Evolutionary conservation across 2,329 filamentous ascomycete genomes (phyloP).

Genomic region (Fusarium lateritium): DNA sequence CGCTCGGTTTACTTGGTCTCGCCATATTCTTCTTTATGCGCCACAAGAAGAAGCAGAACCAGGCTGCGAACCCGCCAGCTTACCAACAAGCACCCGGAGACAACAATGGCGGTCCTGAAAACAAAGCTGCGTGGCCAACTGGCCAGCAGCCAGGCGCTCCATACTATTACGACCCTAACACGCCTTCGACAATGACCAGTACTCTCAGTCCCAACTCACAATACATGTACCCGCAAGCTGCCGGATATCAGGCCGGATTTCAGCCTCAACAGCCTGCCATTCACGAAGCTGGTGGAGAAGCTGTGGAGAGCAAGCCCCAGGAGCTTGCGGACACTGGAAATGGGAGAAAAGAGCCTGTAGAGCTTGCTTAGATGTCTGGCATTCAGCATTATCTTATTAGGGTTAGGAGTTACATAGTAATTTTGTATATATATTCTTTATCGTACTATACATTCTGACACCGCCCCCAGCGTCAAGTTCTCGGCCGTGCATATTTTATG

Average conservation of each 20-base stretch:
- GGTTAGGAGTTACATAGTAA: neutral
- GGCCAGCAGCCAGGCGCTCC: conserved; percentile 8
- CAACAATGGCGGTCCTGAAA: neutral
- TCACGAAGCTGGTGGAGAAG: conserved; percentile 26
- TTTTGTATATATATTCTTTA: neutral
- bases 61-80: neutral
- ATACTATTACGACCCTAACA: conserved; percentile 15
- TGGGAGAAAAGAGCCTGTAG: conserved; percentile 15
- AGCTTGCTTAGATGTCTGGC: conserved; percentile 13
- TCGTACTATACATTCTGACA: neutral
- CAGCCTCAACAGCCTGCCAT: conserved; percentile 10
- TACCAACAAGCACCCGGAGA: conserved; percentile 6
- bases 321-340: conserved; percentile 12
- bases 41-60: conserved; percentile 17
- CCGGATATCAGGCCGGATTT: neutral
- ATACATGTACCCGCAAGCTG: neutral
- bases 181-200: neutral
- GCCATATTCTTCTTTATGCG: conserved; percentile 15
- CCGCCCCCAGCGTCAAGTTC: too few species aligned
- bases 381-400: neutral
- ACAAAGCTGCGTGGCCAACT: conserved; percentile 2
- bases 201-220: neutral
- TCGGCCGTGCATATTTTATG: neutral
- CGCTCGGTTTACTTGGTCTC: neutral
- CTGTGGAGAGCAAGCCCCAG: conserved; percentile 18